These are phyloP conservation scores for Hypoxylon rubiginosum DNA, from an alignment of 2,329 filamentous ascomycete genomes.

Conservation along the genomic window DNA sequence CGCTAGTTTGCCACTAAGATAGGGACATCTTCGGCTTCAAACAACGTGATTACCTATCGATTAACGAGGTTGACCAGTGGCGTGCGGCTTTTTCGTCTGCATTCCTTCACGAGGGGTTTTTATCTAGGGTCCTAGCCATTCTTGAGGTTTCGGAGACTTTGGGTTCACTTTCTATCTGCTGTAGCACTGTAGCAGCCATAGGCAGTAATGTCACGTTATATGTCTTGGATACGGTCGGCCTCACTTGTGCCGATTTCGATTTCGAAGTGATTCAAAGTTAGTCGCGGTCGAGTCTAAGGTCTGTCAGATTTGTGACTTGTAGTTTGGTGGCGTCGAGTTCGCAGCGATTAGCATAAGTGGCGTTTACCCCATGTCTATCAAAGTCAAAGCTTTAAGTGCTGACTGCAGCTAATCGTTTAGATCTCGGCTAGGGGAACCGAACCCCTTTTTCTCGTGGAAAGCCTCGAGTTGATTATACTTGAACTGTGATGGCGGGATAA, in stretches of 20 bases:
- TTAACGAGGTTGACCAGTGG: background rate
- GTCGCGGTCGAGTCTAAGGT: constrained; percentile 1
- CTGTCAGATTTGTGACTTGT: constrained; percentile 3
- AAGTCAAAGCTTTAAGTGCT: constrained; percentile 4
- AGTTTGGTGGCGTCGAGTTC: constrained; percentile 12
- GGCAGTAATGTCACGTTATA: constrained; percentile 4
- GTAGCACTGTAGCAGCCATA: too few relatives aligned
- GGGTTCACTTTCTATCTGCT: constrained; percentile 3
- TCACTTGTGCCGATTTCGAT: background rate
- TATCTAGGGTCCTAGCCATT: constrained; percentile 12
- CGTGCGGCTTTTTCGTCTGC: background rate
- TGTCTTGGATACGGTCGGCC: constrained; percentile 19
- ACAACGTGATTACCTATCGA: background rate
- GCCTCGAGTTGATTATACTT: background rate
- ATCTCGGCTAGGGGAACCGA: background rate
- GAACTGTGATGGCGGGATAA: background rate
- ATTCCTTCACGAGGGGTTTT: constrained; percentile 23
- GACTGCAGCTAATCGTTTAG: background rate
- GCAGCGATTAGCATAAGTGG: constrained; percentile 4
- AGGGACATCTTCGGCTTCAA: constrained; percentile 35
- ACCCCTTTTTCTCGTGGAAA: background rate
- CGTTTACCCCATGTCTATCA: constrained; percentile 29
- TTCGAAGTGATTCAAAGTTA: background rate
- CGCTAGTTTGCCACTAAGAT: background rate
- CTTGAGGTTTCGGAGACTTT: background rate